phyloP scores from a whole-genome alignment of 2,329 filamentous ascomycete genomes.

The Teratosphaeria viscida region DNA sequence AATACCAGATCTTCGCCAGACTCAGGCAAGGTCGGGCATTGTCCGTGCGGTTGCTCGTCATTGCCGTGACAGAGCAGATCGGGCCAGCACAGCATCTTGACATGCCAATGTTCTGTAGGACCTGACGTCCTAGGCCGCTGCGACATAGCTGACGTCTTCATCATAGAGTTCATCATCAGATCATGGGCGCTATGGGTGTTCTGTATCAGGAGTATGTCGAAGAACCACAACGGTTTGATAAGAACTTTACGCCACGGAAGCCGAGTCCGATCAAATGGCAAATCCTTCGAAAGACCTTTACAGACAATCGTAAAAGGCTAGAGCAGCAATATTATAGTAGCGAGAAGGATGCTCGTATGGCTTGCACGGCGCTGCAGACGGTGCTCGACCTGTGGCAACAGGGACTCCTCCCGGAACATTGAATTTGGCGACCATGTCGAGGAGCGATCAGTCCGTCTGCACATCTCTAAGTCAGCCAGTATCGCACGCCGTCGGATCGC shows the following conservation, averaged over 20 bases:
- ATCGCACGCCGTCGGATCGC: background rate
- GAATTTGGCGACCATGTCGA: background rate
- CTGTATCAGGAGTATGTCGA: background rate
- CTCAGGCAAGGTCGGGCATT: no score
- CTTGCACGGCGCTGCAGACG: background rate
- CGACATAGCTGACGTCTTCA: no score
- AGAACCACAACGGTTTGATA: background rate
- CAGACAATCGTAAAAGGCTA: background rate
- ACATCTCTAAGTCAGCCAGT: background rate
- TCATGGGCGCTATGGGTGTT: background rate
- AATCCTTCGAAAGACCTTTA: background rate
- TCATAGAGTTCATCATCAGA: background rate
- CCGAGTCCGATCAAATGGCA: background rate
- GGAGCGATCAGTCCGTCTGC: background rate
- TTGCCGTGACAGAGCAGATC: no score
- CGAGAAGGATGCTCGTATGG: background rate
- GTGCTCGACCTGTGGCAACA: background rate
- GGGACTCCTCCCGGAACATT: background rate
- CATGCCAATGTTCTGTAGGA: no score
- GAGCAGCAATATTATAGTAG: background rate
- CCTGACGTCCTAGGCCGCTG: no score
- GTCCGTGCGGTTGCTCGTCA: no score
- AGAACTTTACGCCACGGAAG: background rate
- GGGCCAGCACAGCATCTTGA: no score
- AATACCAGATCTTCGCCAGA: no score